phyloP scores from a whole-genome alignment of 768 basidiomycete species.

The Rhodosporidiobolus odoratus region DNA sequence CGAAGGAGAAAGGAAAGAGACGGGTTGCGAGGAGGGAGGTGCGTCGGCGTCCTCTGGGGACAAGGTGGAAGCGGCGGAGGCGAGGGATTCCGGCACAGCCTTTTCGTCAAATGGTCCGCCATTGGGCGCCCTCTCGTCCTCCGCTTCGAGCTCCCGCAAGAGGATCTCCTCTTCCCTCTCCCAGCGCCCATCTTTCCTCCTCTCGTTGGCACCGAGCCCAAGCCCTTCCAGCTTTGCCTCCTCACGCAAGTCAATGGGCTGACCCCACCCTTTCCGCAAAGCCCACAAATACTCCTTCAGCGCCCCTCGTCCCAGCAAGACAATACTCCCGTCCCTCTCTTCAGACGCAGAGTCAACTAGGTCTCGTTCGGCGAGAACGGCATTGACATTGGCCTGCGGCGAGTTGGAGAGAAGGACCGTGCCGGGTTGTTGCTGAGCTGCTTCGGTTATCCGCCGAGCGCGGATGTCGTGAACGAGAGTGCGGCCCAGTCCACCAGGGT shows the following conservation, averaged over 20 bases:
- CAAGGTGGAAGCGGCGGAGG: constrained; percentile 45
- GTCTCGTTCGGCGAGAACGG: constrained; percentile 48
- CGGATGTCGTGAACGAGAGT: constrained; percentile 69
- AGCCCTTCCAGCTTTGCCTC: constrained; percentile 51
- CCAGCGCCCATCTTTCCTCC: constrained; percentile 63
- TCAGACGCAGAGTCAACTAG: constrained; percentile 52
- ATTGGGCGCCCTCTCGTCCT: constrained; percentile 43
- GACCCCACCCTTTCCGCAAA: constrained; percentile 64
- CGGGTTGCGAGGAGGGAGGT: constrained; percentile 45
- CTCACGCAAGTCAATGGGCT: constrained; percentile 60
- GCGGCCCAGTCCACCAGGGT: constrained; percentile 77
- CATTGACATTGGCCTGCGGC: constrained; percentile 53
- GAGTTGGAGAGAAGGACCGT: constrained; percentile 30
- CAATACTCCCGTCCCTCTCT: constrained; percentile 62
- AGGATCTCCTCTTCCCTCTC: constrained; percentile 65
- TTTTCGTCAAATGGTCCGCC: constrained; percentile 31
- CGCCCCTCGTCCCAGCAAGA: constrained; percentile 80
- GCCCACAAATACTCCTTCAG: constrained; percentile 95
- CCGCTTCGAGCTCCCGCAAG: constrained; percentile 63
- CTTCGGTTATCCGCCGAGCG: constrained; percentile 60
- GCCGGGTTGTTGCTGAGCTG: constrained; percentile 51
- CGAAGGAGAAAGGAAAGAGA: constrained; percentile 20
- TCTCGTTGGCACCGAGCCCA: constrained; percentile 45
- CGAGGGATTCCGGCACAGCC: not conserved
- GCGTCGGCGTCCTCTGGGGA: constrained; percentile 45